phyloP scores from a whole-genome alignment of 1,139 yeast species.

The Sugiyamaella grinbergsii region DNA sequence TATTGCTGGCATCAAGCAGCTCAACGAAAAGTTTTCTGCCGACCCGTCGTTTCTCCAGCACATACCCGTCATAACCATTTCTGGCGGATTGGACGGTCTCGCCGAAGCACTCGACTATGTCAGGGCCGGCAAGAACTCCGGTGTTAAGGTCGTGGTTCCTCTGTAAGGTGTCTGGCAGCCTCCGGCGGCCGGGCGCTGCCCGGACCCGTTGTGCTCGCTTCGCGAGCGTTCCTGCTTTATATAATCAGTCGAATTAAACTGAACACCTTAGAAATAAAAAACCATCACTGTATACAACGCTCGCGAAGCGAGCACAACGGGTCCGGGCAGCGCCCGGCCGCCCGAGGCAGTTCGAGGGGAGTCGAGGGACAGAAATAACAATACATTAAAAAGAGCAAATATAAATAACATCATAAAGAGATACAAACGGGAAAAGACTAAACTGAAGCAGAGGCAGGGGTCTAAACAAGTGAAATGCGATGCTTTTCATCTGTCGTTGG shows the following conservation, averaged over 20 bases:
- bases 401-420: constrained; percentile 12
- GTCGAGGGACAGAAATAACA: not conserved
- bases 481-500: constrained; percentile 15
- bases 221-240: no score
- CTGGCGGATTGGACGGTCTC: constrained; percentile 43
- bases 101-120: constrained; percentile 44
- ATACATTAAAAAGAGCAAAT: not conserved
- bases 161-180: no score
- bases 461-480: constrained; percentile 11
- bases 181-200: no score
- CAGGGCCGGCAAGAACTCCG: constrained; percentile 44
- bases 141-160: constrained; percentile 43
- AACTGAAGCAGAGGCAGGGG: not conserved
- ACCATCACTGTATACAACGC: no score
- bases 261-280: no score
- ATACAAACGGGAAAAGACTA: not conserved
- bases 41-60: constrained; percentile 26
- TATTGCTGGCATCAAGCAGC: constrained; percentile 30
- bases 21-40: constrained; percentile 28
- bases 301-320: no score
- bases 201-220: no score
- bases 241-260: no score
- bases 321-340: no score
- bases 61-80: constrained; percentile 44
- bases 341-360: constrained; percentile 3